These are phyloP conservation scores for Leccinum variicolor DNA, from an alignment of 768 basidiomycete genomes.

Conservation along the genomic window DNA sequence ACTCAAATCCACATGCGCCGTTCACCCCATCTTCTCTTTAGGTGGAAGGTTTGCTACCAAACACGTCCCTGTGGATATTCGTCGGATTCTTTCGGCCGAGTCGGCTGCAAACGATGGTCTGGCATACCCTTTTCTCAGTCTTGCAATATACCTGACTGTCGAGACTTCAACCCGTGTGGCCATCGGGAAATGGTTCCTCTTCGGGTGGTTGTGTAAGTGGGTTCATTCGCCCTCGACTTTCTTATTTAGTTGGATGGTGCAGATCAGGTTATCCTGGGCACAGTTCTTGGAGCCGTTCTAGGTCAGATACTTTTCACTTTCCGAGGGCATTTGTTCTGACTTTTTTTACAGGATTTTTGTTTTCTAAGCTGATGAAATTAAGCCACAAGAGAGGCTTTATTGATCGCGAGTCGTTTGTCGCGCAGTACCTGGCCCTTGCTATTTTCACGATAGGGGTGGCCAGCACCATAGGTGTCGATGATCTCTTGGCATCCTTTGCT, in stretches of 20 bases:
- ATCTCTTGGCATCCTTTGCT: slow-evolving; percentile 86
- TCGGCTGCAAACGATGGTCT: slow-evolving; percentile 95
- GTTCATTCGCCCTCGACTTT: neutral
- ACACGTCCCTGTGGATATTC: slow-evolving; percentile 71
- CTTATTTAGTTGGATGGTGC: slow-evolving; percentile 1
- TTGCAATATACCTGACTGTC: slow-evolving; percentile 82
- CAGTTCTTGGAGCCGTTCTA: slow-evolving; percentile 57
- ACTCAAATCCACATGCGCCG: neutral
- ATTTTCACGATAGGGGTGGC: slow-evolving; percentile 77
- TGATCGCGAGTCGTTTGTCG: slow-evolving; percentile 83
- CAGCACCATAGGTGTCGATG: slow-evolving; percentile 79
- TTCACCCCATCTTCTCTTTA: slow-evolving; percentile 21
- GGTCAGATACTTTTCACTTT: slow-evolving; percentile 28
- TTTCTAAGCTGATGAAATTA: slow-evolving; percentile 70
- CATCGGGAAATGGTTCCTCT: slow-evolving; percentile 79
- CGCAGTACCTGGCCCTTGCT: slow-evolving; percentile 74
- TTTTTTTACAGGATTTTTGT: slow-evolving; percentile 49
- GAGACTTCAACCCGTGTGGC: slow-evolving; percentile 62
- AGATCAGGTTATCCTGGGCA: slow-evolving; percentile 84
- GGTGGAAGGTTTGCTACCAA: slow-evolving; percentile 68
- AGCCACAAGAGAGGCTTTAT: slow-evolving; percentile 61
- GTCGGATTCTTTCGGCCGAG: slow-evolving; percentile 82
- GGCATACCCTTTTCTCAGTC: slow-evolving; percentile 86
- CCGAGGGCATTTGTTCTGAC: slow-evolving; percentile 1
- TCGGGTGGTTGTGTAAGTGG: slow-evolving; percentile 69